phyloP scores from a whole-genome alignment of 805 yeast species.

The Pichia rugopelliculosa region DNA sequence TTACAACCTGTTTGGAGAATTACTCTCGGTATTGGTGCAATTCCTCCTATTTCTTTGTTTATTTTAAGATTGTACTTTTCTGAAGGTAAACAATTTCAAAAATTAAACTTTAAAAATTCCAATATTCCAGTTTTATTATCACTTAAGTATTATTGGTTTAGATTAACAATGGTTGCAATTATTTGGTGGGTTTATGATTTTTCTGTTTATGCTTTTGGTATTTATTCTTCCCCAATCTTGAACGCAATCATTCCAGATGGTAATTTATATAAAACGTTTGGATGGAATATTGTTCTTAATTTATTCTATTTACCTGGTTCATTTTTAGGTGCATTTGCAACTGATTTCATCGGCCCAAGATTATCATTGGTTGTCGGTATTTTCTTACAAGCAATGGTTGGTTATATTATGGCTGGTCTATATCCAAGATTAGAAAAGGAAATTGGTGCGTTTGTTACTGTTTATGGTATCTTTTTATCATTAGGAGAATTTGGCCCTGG shows the following conservation, averaged over 20 bases:
- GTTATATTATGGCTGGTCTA: constrained; percentile 75
- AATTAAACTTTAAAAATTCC: constrained; percentile 59
- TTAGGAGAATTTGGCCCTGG: constrained; percentile 95
- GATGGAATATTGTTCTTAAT: constrained; percentile 88
- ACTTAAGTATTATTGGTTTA: constrained; percentile 77
- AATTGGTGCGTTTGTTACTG: constrained; percentile 74
- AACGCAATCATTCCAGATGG: constrained; percentile 48
- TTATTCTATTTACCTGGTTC: constrained; percentile 88
- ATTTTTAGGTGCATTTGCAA: constrained; percentile 70
- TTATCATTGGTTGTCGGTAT: constrained; percentile 67
- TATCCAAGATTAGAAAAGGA: constrained; percentile 48
- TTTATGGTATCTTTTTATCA: constrained; percentile 80
- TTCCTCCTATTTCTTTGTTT: constrained; percentile 76
- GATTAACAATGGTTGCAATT: constrained; percentile 59
- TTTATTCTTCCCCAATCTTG: constrained; percentile 70
- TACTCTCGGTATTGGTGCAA: constrained; percentile 82
- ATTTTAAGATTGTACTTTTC: constrained; percentile 67
- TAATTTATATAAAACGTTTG: constrained; percentile 67
- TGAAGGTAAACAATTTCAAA: constrained; percentile 66
- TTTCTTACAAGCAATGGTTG: constrained; percentile 64
- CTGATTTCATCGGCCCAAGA: constrained; percentile 93
- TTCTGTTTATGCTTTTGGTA: constrained; percentile 79
- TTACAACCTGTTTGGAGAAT: constrained; percentile 87
- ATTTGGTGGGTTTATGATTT: constrained; percentile 93
- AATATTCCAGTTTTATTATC: constrained; percentile 60